These are phyloP conservation scores for Kwoniella mangroviensis DNA, from an alignment of 768 basidiomycete species.

Conservation along the genomic window DNA sequence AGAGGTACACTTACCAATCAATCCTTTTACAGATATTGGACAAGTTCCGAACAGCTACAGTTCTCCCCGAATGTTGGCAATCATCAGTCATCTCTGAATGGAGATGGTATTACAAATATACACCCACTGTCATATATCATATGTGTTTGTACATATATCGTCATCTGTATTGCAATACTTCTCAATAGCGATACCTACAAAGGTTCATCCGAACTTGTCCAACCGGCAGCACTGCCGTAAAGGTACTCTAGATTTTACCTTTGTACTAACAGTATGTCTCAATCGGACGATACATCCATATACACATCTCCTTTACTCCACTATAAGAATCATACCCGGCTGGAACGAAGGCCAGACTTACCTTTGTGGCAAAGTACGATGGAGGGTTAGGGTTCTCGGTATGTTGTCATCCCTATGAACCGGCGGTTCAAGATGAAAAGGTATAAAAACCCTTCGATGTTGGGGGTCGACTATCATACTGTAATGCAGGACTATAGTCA, in stretches of 20 bases:
- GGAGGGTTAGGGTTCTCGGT: not conserved
- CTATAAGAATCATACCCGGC: not conserved
- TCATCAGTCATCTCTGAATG: too few relatives aligned
- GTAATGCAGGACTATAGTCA: too few relatives aligned
- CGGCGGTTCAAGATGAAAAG: not conserved
- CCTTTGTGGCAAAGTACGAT: not conserved
- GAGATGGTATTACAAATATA: too few relatives aligned
- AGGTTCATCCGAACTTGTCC: not conserved
- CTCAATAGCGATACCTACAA: not conserved
- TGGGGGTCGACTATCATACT: too few relatives aligned
- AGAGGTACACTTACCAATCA: too few relatives aligned
- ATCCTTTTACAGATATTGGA: too few relatives aligned
- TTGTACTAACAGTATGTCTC: not conserved
- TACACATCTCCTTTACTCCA: not conserved
- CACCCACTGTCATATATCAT: too few relatives aligned
- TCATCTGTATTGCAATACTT: not conserved
- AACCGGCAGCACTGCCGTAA: not conserved
- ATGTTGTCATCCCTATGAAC: not conserved
- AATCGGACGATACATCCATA: not conserved
- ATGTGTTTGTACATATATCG: not conserved
- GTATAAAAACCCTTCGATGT: too few relatives aligned
- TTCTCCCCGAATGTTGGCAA: too few relatives aligned
- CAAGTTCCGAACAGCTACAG: too few relatives aligned
- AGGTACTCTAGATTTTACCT: not conserved
- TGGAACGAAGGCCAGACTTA: not conserved